Evolutionary conservation across 768 basidiomycete genomes (phyloP), one percentile per base, ranked within the genome.

Genomic region (Kondoa malvinella): DNA sequence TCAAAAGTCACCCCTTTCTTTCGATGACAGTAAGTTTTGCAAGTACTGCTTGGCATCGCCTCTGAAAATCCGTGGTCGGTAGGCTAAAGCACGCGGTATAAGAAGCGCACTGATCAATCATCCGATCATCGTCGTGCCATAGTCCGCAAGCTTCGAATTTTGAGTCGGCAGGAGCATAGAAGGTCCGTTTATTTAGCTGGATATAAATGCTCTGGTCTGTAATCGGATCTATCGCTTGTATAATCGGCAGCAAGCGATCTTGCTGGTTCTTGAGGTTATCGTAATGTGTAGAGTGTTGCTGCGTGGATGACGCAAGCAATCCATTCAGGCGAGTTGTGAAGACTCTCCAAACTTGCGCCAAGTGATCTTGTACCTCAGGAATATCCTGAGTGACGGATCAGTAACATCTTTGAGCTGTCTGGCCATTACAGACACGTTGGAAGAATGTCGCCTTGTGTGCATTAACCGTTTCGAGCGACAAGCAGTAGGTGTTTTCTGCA

Each of bases 121-220:
- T 8, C 31, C 3, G 3, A 63, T 31, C 29, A 29, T 16, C 21
- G 32, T 33, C 29, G 17, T 31, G 29, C 61, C 61, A 63, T 26
- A 63, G 61, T 33, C 61, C 61, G 30, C 61, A 63, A 30, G 61
- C n/a, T 29, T 63, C 61, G 30, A 63, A 63, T 8, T 2, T 32
- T 3, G 32, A 8, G n/a, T 63, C 61, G 12, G 16, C 29, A n/a
- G 61, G 61, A 17, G 15, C 15, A 32, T 26, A 63, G 3, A 3
- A 63, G n/a, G 3, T 27, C 8, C 61, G 27, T 12, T 27, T 63
- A n/a, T 63, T 63, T 16, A 30, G 33, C 15, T 63, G 29, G 32
- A 63, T n/a, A 33, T 63, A 63, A n/a, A 63, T 34, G 17, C 3
- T 3, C 31, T 63, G 61, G 32, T 63, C 61, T 29, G 4, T 27